These are phyloP conservation scores for Fusarium armeniacum DNA, from an alignment of 2,329 filamentous ascomycete species.

Conservation along the genomic window DNA sequence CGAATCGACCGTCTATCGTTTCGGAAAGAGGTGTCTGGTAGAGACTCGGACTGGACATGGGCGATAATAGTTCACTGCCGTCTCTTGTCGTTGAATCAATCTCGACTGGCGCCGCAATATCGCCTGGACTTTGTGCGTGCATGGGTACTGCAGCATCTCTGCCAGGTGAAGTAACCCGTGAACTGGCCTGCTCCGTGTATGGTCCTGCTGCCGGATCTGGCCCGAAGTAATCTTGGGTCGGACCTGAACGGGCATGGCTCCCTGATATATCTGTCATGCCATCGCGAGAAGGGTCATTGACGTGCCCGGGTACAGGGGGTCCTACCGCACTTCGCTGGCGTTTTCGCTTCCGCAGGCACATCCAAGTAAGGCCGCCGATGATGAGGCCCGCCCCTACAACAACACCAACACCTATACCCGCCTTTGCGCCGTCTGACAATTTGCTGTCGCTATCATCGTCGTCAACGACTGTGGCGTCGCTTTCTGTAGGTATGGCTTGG, in stretches of 20 bases:
- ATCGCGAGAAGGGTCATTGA: constrained; percentile 42
- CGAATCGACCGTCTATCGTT: constrained; percentile 55
- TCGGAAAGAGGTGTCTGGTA: constrained; percentile 46
- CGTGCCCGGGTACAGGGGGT: constrained; percentile 30
- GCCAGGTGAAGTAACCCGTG: constrained; percentile 52
- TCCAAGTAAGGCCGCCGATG: constrained; percentile 62
- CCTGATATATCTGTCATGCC: constrained; percentile 55
- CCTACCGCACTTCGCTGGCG: constrained; percentile 41
- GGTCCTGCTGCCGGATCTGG: constrained; percentile 62
- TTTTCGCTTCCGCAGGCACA: constrained; percentile 60
- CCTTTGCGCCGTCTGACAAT: constrained; percentile 66
- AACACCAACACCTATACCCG: constrained; percentile 69
- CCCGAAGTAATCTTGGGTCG: constrained; percentile 61
- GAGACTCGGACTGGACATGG: constrained; percentile 40
- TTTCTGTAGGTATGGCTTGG: constrained; percentile 52
- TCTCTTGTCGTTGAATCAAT: constrained; percentile 59
- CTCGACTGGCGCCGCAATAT: constrained; percentile 68
- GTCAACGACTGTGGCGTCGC: constrained; percentile 51
- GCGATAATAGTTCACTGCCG: constrained; percentile 37
- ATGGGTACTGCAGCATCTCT: constrained; percentile 59
- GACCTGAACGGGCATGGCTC: constrained; percentile 50
- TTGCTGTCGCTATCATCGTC: constrained; percentile 44
- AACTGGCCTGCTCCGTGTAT: constrained; percentile 57
- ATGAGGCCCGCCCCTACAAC: constrained; percentile 60
- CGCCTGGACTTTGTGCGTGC: constrained; percentile 62